Evolutionary conservation across 2,329 filamentous ascomycete genomes (phyloP).

Genomic region (Arthrobotrys pseudoclavata): DNA sequence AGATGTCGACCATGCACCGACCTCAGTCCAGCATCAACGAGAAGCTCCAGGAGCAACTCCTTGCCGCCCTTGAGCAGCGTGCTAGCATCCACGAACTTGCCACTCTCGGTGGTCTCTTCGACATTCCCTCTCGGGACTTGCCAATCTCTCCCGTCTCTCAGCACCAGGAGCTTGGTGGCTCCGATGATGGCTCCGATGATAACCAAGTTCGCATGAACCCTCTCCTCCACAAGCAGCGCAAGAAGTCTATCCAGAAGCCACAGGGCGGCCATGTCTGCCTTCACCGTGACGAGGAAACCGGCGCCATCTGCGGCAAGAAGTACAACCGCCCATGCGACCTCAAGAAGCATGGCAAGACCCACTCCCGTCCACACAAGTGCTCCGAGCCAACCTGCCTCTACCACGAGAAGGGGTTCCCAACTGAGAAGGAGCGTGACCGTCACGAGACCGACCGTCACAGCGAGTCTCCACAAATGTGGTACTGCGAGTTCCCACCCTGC

Average conservation of each 20-base stretch:
- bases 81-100: constrained; percentile 56
- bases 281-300: constrained; percentile 96
- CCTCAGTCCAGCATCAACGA: constrained; percentile 56
- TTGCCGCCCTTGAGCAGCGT: constrained; percentile 56
- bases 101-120: constrained; percentile 45
- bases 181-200: constrained; percentile 55
- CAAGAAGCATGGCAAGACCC: constrained; percentile 98
- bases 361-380: constrained; percentile 97
- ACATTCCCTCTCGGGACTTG: constrained; percentile 45
- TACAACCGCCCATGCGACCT: constrained; percentile 98
- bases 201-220: constrained; percentile 36
- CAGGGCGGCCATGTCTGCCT: constrained; percentile 85
- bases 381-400: constrained; percentile 86
- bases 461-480: constrained; percentile 80
- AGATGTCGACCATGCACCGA: constrained; percentile 61
- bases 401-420: constrained; percentile 89
- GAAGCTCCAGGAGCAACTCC: constrained; percentile 58
- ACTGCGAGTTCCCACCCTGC: constrained; percentile 86
- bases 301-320: constrained; percentile 84
- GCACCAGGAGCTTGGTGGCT: constrained; percentile 70
- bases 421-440: constrained; percentile 95
- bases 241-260: constrained; percentile 70
- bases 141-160: constrained; percentile 63
- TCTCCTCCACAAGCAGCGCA: constrained; percentile 70
- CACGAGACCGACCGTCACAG: constrained; percentile 98